A percentile compares a stretch with the other conserved stretches of the same genome.
These are phyloP conservation scores for Ciborinia camelliae DNA, from an alignment of 2,329 filamentous ascomycete genomes.

Conservation along the genomic window DNA sequence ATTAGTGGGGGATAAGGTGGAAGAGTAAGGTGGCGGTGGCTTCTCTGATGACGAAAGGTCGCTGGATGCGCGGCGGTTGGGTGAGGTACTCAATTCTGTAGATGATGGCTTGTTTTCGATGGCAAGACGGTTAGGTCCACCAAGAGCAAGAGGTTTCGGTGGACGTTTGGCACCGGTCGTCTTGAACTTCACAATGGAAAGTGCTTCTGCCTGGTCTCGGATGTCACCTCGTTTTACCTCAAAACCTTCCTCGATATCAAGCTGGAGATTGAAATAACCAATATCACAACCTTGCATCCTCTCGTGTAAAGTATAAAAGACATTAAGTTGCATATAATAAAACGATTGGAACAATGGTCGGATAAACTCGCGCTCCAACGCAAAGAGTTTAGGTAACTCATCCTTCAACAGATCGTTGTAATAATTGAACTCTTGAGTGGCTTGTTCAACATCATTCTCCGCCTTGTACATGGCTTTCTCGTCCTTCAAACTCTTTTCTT, in stretches of 20 bases:
- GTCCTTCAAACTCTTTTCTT: conserved; percentile 92
- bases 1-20: conserved; percentile 33
- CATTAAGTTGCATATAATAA: conserved; percentile 99
- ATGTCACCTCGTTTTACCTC: conserved; percentile 83
- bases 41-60: conserved; percentile 48
- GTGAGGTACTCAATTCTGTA: conserved; percentile 32
- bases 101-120: conserved; percentile 24
- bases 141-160: conserved; percentile 30
- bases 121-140: conserved; percentile 27
- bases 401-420: conserved; percentile 97
- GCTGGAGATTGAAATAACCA: conserved; percentile 90
- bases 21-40: conserved; percentile 68
- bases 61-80: conserved; percentile 40
- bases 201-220: conserved; percentile 76
- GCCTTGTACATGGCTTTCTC: conserved; percentile 97
- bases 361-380: conserved; percentile 90
- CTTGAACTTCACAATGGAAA: conserved; percentile 89
- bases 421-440: conserved; percentile 95
- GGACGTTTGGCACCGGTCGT: conserved; percentile 66
- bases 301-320: conserved; percentile 97
- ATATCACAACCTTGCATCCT: conserved; percentile 98
- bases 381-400: conserved; percentile 88
- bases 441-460: conserved; percentile 83
- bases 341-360: conserved; percentile 96
- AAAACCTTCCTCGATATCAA: conserved; percentile 90